Base-by-base conservation (phyloP, 2,329 filamentous ascomycete genomes). In the Trichophaea hybrida region DNA sequence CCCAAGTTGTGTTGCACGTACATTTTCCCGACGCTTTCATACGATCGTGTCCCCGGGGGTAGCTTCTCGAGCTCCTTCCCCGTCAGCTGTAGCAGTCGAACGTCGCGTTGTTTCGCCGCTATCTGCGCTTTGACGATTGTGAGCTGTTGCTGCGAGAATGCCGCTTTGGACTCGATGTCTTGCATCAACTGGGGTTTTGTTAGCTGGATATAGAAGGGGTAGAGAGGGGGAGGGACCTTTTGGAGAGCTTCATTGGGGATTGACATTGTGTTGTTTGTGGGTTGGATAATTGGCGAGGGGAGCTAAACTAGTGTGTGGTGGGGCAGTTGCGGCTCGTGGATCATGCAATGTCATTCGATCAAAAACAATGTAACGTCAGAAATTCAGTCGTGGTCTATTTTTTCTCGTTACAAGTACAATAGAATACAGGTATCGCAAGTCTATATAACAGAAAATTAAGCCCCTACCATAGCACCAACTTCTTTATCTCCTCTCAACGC, bases 1-100 rank as follows among this genome's bases (percentile, higher is more conserved):
- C 13, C 31, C 48, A 48, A 38, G n/a, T 33, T 33, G 15, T 35
- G 38, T 6, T 17, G 74, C 10, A 37, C 83, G 69, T 73, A 96
- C 93, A 98, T 97, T 75, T 97, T 98, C 55, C 93, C 93, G 8
- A 97, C 85, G 5, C 91, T 91, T 74, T 97, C 91, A 69, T 97
- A 98, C 33, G 95, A 81, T 35, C 84, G 84, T 0, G 88, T 93
- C 52, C 84, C 80, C 15, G 79, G 72, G 3, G 89, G 85, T 62
- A 98, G 74, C 5, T 81, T 78, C n/a, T 81, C 80, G 54, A 97
- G 77, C 73, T 98, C 93, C 65, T 80, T 87, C 38, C 85, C 80
- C 1, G 91, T 97, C 65, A 98, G 76, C 72, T 94, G 86, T 46
- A 94, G 78, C 74, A 96, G 82, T 49, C 93, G 88, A 70, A 86